Conservation (phyloP, 2,329 filamentous ascomycete species). For the Talaromyces sp. region DNA sequence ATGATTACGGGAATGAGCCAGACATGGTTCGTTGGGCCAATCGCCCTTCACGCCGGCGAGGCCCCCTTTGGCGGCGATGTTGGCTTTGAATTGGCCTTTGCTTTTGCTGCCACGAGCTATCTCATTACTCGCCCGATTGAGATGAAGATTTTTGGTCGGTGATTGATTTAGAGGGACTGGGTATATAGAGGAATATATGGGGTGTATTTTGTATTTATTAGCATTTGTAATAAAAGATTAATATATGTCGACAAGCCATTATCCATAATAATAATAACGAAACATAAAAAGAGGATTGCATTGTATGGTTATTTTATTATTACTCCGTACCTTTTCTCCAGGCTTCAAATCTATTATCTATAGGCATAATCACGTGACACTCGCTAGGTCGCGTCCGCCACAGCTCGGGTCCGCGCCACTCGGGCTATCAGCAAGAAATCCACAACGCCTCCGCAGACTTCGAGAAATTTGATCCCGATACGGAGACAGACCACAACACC, state of each 20-base stretch:
- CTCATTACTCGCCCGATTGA: slow-evolving; percentile 48
- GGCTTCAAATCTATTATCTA: not conserved
- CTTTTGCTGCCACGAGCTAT: slow-evolving; percentile 54
- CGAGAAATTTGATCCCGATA: slow-evolving; percentile 33
- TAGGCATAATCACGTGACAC: slow-evolving; percentile 16
- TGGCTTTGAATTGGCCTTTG: slow-evolving; percentile 63
- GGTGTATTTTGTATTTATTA: not conserved
- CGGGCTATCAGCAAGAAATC: slow-evolving; percentile 30
- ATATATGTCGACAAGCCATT: not conserved
- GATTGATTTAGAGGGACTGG: not conserved
- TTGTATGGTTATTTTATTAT: too few relatives aligned
- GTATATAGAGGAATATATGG: not conserved
- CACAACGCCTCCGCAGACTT: slow-evolving; percentile 39
- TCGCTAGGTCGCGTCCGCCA: slow-evolving; percentile 24
- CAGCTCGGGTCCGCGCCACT: slow-evolving; percentile 26
- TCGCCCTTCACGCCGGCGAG: slow-evolving; percentile 56
- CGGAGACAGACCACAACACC: slow-evolving; percentile 15
- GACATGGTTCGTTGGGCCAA: slow-evolving; percentile 63
- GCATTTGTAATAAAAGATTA: not conserved
- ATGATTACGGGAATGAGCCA: slow-evolving; percentile 68
- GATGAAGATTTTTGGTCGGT: slow-evolving; percentile 38
- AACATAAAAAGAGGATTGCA: not conserved
- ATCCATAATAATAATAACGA: not conserved
- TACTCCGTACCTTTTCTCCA: too few relatives aligned
- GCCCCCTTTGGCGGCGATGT: slow-evolving; percentile 50